phyloP scores from a whole-genome alignment of 345 rosid genomes.

The Populus davidiana region DNA sequence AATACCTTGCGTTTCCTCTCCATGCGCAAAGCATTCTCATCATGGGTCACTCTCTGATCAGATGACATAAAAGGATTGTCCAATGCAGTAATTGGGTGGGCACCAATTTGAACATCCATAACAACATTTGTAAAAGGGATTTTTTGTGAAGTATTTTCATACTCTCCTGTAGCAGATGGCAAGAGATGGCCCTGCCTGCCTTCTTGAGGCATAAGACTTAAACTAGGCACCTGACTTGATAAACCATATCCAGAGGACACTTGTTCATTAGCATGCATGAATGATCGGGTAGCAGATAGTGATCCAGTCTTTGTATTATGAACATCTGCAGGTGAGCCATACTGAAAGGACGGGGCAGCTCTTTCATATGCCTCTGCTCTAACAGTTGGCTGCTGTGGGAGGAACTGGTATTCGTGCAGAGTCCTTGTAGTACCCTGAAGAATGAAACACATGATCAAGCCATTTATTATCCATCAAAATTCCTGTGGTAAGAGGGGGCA shows the following conservation, averaged over 20 bases:
- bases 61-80: constrained; percentile 47
- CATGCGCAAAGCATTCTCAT: constrained; percentile 48
- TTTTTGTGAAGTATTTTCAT: constrained; percentile 43
- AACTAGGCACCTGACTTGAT: constrained; percentile 51
- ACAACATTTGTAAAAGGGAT: constrained; percentile 34
- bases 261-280: constrained; percentile 37
- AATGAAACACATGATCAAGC: constrained; percentile 7
- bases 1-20: constrained; percentile 79
- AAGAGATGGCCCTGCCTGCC: constrained; percentile 49
- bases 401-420: constrained; percentile 81
- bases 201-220: constrained; percentile 67
- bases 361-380: constrained; percentile 53
- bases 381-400: constrained; percentile 76
- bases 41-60: constrained; percentile 46
- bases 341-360: constrained; percentile 43
- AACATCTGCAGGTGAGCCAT: constrained; percentile 42
- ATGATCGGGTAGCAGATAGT: constrained; percentile 28
- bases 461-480: neutral
- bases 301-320: constrained; percentile 40
- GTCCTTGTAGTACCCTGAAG: constrained; percentile 49
- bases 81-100: constrained; percentile 39
- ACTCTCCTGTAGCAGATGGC: constrained; percentile 43
- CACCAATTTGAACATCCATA: constrained; percentile 33
- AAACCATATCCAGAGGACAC: constrained; percentile 42
- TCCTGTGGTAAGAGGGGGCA: neutral